Base-by-base conservation (phyloP, 805 yeast genomes). In the Pichia membranifaciens region DNA sequence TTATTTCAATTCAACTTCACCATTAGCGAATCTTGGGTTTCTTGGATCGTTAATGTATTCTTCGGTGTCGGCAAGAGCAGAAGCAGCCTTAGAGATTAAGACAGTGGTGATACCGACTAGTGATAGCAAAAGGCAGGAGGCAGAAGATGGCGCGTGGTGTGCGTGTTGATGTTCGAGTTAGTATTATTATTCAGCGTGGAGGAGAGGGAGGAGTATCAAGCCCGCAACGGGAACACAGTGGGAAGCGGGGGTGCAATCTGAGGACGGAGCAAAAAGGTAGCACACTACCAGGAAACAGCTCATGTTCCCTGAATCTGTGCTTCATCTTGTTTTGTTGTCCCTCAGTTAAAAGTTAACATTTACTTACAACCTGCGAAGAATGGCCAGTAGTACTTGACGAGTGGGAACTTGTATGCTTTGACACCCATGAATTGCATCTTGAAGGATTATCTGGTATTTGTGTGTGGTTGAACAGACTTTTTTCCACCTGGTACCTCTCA, bases 11-110 rank as follows among this genome's bases (percentile, higher is more conserved):
- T 58, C 66, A 44, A 58, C 50, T 45, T 64, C 67, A 55, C 68
- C 68, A 48, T 52, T 51, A 56, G 62, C 72, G 67, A 87, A 85
- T 74, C 95, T 84, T 71, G 96, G 96, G 76, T 88, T 88, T 78
- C 96, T 86, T 74, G 96, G 96, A 73, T 88, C 96, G 70, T 88
- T 87, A 72, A 82, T 80, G 76, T 82, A 88, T 72, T 87, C 95
- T 54, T 76, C 77, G 51, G 91, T 75, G 76, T 81, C 74, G 69
- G 80, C 73, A 59, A 87, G 76, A 53, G 84, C 83, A 52, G 67
- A 69, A 54, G 88, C 81, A 45, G 79, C 83, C 73, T 82, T 81
- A 68, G 79, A 76, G 61, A 87, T 73, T 58, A 81, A 75, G 73
- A 72, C 83, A 76, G 79, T 83, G 58, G 91, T 79, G 57, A 79